These are phyloP conservation scores for Debaryomyces maramus DNA, from an alignment of 805 yeast species.

Conservation along the genomic window DNA sequence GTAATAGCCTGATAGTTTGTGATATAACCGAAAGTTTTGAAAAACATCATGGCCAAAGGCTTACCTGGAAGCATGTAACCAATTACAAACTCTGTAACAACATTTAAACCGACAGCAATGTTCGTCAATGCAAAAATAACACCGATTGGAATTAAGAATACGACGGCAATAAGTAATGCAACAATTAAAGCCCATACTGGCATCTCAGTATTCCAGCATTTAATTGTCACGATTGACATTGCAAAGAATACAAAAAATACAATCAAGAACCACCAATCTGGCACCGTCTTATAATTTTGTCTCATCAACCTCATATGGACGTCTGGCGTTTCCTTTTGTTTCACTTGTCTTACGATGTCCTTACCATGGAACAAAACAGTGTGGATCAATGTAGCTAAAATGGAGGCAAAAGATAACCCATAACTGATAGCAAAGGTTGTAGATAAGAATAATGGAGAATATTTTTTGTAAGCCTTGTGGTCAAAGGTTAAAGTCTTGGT, in stretches of 20 bases:
- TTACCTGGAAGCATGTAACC: conserved; percentile 31
- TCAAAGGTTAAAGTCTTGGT: conserved; percentile 39
- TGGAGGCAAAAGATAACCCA: conserved; percentile 59
- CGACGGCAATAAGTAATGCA: conserved; percentile 19
- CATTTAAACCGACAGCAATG: conserved; percentile 14
- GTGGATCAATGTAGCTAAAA: conserved; percentile 60
- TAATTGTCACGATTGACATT: conserved; percentile 36
- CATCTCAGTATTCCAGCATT: conserved; percentile 30
- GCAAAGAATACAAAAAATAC: conserved; percentile 32
- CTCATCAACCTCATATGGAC: conserved; percentile 40
- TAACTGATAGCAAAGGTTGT: conserved; percentile 27
- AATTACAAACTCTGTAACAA: conserved; percentile 18
- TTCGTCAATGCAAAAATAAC: conserved; percentile 16
- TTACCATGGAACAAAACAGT: conserved; percentile 56
- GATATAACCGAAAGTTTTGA: conserved; percentile 26
- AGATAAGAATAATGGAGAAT: conserved; percentile 65
- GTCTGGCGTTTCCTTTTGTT: conserved; percentile 17
- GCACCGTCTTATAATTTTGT: conserved; percentile 36
- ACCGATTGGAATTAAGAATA: conserved; percentile 21
- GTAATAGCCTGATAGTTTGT: conserved; percentile 33
- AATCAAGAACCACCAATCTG: conserved; percentile 45
- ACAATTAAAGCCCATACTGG: conserved; percentile 26
- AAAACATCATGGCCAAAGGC: conserved; percentile 20
- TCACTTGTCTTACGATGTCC: conserved; percentile 41
- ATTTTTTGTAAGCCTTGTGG: conserved; percentile 47